A percentile compares a stretch with the other conserved stretches of the same genome.
phyloP scores from a whole-genome alignment of 495 filamentous ascomycete species.

The Opeltia flavorubescens region DNA sequence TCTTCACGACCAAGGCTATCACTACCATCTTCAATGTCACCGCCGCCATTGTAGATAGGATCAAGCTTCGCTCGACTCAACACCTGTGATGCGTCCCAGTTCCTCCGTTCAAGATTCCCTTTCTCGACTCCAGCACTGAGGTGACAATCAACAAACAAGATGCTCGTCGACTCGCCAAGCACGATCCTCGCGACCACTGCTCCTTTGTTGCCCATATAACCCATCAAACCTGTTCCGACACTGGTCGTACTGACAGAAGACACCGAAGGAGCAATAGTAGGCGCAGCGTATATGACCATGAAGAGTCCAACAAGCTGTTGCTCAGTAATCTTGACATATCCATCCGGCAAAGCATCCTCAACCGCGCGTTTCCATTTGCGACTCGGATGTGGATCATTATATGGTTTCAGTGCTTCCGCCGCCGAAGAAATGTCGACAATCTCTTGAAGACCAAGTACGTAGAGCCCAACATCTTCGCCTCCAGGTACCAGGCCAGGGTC shows the following conservation, averaged over 20 bases:
- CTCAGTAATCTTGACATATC: constrained; percentile 61
- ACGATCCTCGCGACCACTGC: constrained; percentile 69
- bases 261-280: constrained; percentile 53
- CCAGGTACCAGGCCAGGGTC: constrained; percentile 21
- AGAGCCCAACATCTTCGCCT: constrained; percentile 62
- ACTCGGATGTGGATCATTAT: constrained; percentile 52
- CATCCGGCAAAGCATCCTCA: constrained; percentile 54
- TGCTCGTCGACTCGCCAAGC: constrained; percentile 74
- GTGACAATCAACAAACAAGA: constrained; percentile 85
- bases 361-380: constrained; percentile 69
- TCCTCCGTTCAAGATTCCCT: constrained; percentile 61
- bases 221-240: constrained; percentile 78
- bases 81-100: constrained; percentile 82
- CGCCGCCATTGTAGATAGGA: constrained; percentile 44
- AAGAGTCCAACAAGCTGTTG: constrained; percentile 79
- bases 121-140: constrained; percentile 75
- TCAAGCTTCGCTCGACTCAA: constrained; percentile 57
- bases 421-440: constrained; percentile 72
- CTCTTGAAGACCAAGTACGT: constrained; percentile 83
- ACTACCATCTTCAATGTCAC: constrained; percentile 28
- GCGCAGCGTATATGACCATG: constrained; percentile 73
- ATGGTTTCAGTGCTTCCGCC: constrained; percentile 49
- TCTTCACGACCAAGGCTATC: constrained; percentile 83
- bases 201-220: constrained; percentile 94
- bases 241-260: constrained; percentile 61